These are phyloP conservation scores for Nasturtium officinale DNA, from an alignment of 345 rosid genomes.

Conservation along the genomic window DNA sequence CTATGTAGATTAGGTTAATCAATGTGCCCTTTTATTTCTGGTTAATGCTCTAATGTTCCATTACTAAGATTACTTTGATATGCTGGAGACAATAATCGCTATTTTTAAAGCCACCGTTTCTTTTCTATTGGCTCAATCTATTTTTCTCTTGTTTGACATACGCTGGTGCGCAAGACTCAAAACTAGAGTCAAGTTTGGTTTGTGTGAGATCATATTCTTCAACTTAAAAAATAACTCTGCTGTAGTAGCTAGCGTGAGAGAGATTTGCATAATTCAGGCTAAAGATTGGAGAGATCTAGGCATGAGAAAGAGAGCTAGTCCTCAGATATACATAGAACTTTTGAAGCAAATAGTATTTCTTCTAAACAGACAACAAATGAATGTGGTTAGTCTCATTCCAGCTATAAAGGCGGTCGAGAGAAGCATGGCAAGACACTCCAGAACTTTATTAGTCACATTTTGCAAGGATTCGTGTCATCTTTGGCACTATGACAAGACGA, in stretches of 20 bases:
- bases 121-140: neutral
- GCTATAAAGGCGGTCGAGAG: slow-evolving; percentile 86
- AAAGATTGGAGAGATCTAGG: neutral
- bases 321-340: neutral
- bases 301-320: neutral
- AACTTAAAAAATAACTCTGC: neutral
- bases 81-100: neutral
- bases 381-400: slow-evolving; percentile 51
- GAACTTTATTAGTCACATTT: slow-evolving; percentile 23
- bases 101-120: neutral
- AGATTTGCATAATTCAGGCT: too few relatives aligned
- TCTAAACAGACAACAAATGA: slow-evolving; percentile 30
- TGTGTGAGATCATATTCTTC: neutral
- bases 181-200: too few relatives aligned
- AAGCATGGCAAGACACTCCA: slow-evolving; percentile 51
- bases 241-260: too few relatives aligned
- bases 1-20: too few relatives aligned
- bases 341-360: neutral
- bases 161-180: too few relatives aligned
- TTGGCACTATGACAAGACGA: neutral
- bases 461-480: neutral
- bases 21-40: neutral
- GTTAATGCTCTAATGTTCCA: neutral
- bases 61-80: neutral
- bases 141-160: too few relatives aligned